A percentile compares a stretch with the other conserved stretches of the same genome.
phyloP scores from a whole-genome alignment of 108 stramenopile genomes.

The Cylindrotheca fusiformis region DNA sequence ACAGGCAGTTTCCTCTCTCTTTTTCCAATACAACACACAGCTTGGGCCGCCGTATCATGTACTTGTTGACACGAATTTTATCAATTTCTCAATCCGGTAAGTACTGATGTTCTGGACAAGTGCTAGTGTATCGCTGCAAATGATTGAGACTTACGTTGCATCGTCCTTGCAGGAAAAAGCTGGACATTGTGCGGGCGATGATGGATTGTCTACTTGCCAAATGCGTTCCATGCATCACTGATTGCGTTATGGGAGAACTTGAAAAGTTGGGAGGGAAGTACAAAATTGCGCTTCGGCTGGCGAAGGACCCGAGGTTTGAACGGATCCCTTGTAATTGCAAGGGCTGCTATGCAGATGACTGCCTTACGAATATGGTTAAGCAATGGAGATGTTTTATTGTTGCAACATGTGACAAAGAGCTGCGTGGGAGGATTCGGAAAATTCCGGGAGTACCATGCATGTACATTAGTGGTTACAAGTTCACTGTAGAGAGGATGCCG shows the following conservation, averaged over 20 bases:
- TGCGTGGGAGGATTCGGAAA: constrained; percentile 94
- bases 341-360: constrained; percentile 97
- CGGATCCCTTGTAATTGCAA: constrained; percentile 90
- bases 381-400: constrained; percentile 98
- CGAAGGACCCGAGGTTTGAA: constrained; percentile 96
- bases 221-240: constrained; percentile 95
- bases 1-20: constrained; percentile 88
- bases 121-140: too few relatives aligned
- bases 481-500: constrained; percentile 97
- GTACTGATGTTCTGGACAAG: too few relatives aligned
- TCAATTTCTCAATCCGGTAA: constrained; percentile 95
- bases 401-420: constrained; percentile 99
- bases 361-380: constrained; percentile 70
- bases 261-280: constrained; percentile 98
- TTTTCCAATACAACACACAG: constrained; percentile 97
- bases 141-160: too few relatives aligned
- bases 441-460: constrained; percentile 99
- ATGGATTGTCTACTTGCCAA: constrained; percentile 99
- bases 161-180: constrained; percentile 81
- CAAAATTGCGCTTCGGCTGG: constrained; percentile 93
- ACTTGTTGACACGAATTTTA: constrained; percentile 98
- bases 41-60: constrained; percentile 98
- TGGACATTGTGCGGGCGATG: constrained; percentile 98
- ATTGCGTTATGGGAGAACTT: constrained; percentile 99
- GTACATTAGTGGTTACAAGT: constrained; percentile 95